Evolutionary conservation across 441 rosid genomes (phyloP), one percentile per base, ranked within the genome.

Genomic region (Raphanus hybrid): DNA sequence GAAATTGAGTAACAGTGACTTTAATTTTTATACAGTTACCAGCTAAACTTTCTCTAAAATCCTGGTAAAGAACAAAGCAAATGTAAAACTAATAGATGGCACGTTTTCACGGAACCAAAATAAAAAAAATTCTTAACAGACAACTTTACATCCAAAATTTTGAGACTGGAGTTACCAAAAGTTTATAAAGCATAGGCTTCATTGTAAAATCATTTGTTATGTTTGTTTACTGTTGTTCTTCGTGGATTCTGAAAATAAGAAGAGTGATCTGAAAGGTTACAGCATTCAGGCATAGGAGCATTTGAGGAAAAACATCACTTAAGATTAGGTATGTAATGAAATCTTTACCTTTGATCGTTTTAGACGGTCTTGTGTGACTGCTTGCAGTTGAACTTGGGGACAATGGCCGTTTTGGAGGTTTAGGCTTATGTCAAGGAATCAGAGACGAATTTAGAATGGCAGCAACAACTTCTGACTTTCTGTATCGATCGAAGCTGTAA

Each of bases 361-460:
- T 94, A 43, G 91, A 69, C 50, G 90, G 92, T 78, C 86, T 88
- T 65, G 82, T 73, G 67, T 80, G 84, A 58, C 79, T 82, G 58
- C 58, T 54, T 15, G 58, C 58, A 54, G 58, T 54, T 54, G 58
- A 84, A 78, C 86, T 68, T 52, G 90, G 88, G 69, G 93, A 81
- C 73, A 50, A 55, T 45, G 90, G 78, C 85, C 98, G 89, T 80
- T 89, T 92, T 48, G 83, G 72, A 78, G 87, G 84, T 82, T 72
- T 81, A 64, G 78, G 83, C 86, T 66, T 89, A 76, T 82, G 85
- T 6, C 95, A 88, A 76, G 98, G 87, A 83, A 94, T 88, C 75
- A 96, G 87, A 82, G 97, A 88, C 12, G 98, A 84, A 67, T 65
- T 79, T 67, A 96, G 93, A 84, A 96, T 90, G 64, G 98, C 96